Percentiles rank a stretch among this genome's conserved stretches.
Evolutionary conservation across 345 rosid species (phyloP).

Genomic region (Pistacia atlantica): DNA sequence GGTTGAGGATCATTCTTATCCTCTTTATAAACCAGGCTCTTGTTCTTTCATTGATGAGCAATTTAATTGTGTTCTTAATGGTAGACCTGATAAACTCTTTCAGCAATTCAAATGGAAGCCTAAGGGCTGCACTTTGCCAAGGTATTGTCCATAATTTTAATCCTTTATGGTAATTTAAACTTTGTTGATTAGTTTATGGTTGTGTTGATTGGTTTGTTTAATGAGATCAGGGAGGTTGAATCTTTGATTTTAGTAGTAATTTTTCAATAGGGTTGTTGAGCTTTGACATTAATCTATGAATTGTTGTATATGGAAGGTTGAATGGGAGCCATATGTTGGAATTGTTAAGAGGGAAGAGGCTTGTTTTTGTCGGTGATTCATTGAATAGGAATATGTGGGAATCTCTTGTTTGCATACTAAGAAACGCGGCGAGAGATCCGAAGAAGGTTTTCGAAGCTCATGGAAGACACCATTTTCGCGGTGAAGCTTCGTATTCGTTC

Average conservation of each 20-base stretch:
- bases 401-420: constrained; percentile 88
- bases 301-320: constrained; percentile 45
- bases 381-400: constrained; percentile 98
- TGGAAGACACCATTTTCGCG: constrained; percentile 73
- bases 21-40: constrained; percentile 87
- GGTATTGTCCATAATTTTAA: constrained; percentile 35
- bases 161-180: no score
- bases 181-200: no score
- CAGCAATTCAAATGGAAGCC: constrained; percentile 93
- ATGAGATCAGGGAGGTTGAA: neutral
- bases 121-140: constrained; percentile 72
- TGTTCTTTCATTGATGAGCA: constrained; percentile 86
- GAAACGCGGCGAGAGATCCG: constrained; percentile 56
- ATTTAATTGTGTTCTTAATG: constrained; percentile 73
- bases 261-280: neutral
- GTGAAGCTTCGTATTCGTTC: constrained; percentile 87
- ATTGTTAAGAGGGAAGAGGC: constrained; percentile 80
- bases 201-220: neutral
- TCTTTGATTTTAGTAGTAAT: neutral
- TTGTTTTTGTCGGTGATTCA: constrained; percentile 92
- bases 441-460: constrained; percentile 74
- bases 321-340: constrained; percentile 64
- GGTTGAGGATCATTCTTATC: constrained; percentile 88
- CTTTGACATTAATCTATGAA: neutral
- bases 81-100: constrained; percentile 74